phyloP scores from a whole-genome alignment of 768 basidiomycete genomes.

The Leccinum imitatum region DNA sequence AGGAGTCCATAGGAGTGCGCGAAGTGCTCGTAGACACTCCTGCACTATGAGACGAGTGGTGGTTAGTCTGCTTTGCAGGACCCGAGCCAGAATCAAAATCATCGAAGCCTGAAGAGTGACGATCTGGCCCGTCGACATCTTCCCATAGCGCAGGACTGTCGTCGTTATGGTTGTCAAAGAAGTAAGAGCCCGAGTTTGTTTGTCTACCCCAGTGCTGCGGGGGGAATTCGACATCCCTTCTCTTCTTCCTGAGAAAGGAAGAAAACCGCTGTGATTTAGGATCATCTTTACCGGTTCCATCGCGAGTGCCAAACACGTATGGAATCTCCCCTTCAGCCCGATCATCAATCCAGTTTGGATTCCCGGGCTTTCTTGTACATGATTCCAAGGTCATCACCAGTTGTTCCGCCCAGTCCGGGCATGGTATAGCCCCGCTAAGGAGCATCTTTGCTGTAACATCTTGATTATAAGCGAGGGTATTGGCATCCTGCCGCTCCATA shows the following conservation, averaged over 20 bases:
- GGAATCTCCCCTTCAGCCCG: slow-evolving; percentile 36
- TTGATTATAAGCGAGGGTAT: slow-evolving; percentile 72
- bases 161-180: slow-evolving; percentile 34
- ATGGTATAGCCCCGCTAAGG: slow-evolving; percentile 70
- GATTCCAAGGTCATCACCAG: slow-evolving; percentile 74
- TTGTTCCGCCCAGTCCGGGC: slow-evolving; percentile 76
- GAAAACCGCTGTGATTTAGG: slow-evolving; percentile 36
- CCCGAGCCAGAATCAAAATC: slow-evolving; percentile 48
- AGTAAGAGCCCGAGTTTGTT: slow-evolving; percentile 56
- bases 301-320: slow-evolving; percentile 52
- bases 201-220: slow-evolving; percentile 60
- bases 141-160: slow-evolving; percentile 27
- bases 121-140: slow-evolving; percentile 23
- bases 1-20: slow-evolving; percentile 25
- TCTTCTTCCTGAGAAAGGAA: slow-evolving; percentile 40
- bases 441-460: slow-evolving; percentile 78
- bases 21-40: slow-evolving; percentile 10
- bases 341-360: slow-evolving; percentile 65
- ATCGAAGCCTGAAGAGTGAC: slow-evolving; percentile 33
- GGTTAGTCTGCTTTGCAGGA: slow-evolving; percentile 30
- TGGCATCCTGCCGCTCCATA: slow-evolving; percentile 92
- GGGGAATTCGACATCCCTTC: slow-evolving; percentile 54
- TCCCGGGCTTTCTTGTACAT: slow-evolving; percentile 69
- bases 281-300: slow-evolving; percentile 25
- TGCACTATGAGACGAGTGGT: slow-evolving; percentile 20